Evolutionary conservation across 306 rosid genomes (phyloP), one percentile per base, ranked within the genome.

Genomic region (Gastrolobium bilobum): DNA sequence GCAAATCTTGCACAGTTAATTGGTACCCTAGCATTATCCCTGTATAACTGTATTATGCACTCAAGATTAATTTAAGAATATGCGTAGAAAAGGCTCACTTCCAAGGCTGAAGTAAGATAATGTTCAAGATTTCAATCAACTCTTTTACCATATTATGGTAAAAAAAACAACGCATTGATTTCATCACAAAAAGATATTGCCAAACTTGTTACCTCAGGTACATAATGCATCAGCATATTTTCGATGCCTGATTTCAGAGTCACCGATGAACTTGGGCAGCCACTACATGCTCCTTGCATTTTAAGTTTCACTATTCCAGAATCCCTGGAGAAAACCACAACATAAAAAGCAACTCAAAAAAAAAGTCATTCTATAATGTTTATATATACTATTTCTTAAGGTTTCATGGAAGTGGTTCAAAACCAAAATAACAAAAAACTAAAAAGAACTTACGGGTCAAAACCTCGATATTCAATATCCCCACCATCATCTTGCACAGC

Each of bases 281-380:
- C 99, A 76, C 98, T 94, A 63, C 98, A 94, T 30, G 98, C 98
- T 78, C 98, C 98, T 91, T 95, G 99, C 99, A 95, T 92, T 83
- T 66, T 83, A 78, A 95, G 88, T 78, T 87, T 95, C 29, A 95
- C 99, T 51, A 89, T 84, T 58, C 98, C 98, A 67, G 96, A 84
- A 62, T 95, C 99, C 78, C 99, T 95, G 76, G 62, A 82, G 59
- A 77, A 68, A 80, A 64, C 13, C 77, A 79, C 44, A 46, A 40
- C 15, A 46, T n/a, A 46, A 10, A 54, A 40, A 38, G 30, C 56
- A 56, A 47, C 6, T 64, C 6, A 20, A 38, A 34, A 73, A 43
- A 44, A 26, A 15, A 3, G 31, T 7, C 71, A 54, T 29, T 53
- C 48, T 43, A 26, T 20, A 67, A 37, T 53, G 47, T 46, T 51